Evolutionary conservation across 495 filamentous ascomycete genomes (phyloP), one percentile per base, ranked within the genome.

Genomic region (Astrothelium macrocarpum): DNA sequence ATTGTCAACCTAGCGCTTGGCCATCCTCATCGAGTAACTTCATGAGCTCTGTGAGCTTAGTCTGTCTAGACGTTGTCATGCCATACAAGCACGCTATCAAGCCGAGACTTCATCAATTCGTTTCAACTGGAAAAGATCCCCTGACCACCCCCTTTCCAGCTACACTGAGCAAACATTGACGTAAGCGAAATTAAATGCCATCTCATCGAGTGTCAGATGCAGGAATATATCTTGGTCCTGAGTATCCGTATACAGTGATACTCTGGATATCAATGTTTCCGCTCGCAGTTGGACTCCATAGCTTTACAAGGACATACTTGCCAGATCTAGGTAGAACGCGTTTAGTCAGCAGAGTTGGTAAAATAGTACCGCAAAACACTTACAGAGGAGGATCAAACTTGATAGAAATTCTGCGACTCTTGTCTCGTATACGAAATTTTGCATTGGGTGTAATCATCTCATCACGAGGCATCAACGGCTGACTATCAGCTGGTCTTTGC

Each of bases 371-470:
- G 25, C 11, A 61, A 23, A 31, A 16, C n/a, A 77, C 83, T 72
- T 85, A 95, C 76, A 94, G 84, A 32, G 90, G 87, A 49, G 93
- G 91, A 68, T 96, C 88, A 72, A 97, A 97, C 66, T 83, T 86
- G 66, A 97, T 85, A 66, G 85, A 91, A 71, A 90, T 90, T 75
- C 86, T 91, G 76, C 84, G 90, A 76, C 90, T 90, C 65, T 86
- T 79, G 69, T 81, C 83, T 69, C 86, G 83, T 63, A 94, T 95
- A 71, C 87, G 88, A 76, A 95, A 95, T 31, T 74, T 64, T 3
- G 90, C 89, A 75, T 89, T 83, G 2, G 89, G 89, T 62, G 80
- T 80, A 77, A 91, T 80, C 20, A 84, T 68, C 64, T 78, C 79
- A 16, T 56, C 32, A 9, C 31, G 18, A 9, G 9, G 53, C 2